A percentile compares a stretch with the other conserved stretches of the same genome.
Evolutionary conservation across 768 basidiomycete species (phyloP).

Genomic region (Boletus vinaceobasis): DNA sequence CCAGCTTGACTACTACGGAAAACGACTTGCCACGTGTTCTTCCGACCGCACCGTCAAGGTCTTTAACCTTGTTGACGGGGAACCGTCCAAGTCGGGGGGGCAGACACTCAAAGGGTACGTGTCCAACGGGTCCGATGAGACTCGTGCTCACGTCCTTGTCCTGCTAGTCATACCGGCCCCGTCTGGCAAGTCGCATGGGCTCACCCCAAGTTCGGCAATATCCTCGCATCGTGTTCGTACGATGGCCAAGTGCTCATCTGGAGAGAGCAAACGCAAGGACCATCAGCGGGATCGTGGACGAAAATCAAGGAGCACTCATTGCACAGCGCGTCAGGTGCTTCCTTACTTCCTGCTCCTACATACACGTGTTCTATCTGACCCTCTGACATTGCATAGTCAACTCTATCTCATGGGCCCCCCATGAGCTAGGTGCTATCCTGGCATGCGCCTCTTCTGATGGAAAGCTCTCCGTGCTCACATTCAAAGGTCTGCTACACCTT

Average conservation of each 20-base stretch:
- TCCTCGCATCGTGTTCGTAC: conserved; percentile 97
- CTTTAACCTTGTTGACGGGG: conserved; percentile 91
- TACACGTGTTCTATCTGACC: neutral
- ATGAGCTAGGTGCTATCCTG: conserved; percentile 93
- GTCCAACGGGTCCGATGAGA: neutral
- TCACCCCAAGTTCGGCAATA: conserved; percentile 94
- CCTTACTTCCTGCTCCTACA: conserved; percentile 34
- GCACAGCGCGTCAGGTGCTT: conserved; percentile 88
- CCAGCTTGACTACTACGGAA: conserved; percentile 96
- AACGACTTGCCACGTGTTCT: conserved; percentile 93
- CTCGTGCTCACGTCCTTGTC: neutral
- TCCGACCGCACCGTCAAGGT: conserved; percentile 94
- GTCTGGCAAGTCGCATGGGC: conserved; percentile 99
- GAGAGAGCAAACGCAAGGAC: conserved; percentile 74
- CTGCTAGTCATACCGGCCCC: conserved; percentile 83
- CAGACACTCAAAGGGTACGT: conserved; percentile 79
- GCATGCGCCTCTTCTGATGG: conserved; percentile 98
- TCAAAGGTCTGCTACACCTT: conserved; percentile 74
- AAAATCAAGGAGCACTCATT: conserved; percentile 95
- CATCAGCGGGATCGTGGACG: conserved; percentile 68
- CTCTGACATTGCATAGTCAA: conserved; percentile 60
- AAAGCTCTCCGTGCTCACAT: conserved; percentile 92
- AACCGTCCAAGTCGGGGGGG: conserved; percentile 61
- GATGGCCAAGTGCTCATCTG: conserved; percentile 98
- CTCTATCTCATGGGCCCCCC: conserved; percentile 98